A percentile compares a stretch with the other conserved stretches of the same genome.
phyloP scores from a whole-genome alignment of 805 yeast species.

The Myxozyma nipponensis region DNA sequence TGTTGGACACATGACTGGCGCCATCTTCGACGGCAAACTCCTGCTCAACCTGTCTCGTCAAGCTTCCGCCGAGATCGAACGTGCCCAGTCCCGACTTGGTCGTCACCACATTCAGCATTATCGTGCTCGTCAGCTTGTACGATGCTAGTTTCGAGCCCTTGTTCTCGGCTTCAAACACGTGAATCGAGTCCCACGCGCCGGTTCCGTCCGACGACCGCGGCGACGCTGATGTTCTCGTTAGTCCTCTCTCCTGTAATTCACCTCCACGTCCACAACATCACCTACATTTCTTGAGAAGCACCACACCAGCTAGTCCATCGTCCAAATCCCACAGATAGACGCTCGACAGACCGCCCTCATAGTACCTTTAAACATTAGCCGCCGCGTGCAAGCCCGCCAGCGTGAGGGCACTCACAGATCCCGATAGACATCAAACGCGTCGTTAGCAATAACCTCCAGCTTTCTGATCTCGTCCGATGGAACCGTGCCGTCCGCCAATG shows the following conservation, averaged over 20 bases:
- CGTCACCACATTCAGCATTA: constrained; percentile 64
- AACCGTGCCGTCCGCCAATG: constrained; percentile 62
- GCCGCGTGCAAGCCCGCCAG: neutral
- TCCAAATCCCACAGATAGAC: constrained; percentile 89
- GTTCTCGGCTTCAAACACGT: constrained; percentile 72
- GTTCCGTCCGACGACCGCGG: constrained; percentile 13
- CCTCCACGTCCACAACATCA: constrained; percentile 1
- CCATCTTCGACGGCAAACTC: constrained; percentile 46
- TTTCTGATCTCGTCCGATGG: constrained; percentile 66
- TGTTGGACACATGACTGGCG: constrained; percentile 72
- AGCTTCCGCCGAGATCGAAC: constrained; percentile 66
- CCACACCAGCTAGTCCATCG: constrained; percentile 88
- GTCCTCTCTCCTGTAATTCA: neutral
- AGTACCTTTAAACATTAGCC: constrained; percentile 44
- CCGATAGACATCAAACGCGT: constrained; percentile 85
- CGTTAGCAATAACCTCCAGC: constrained; percentile 78
- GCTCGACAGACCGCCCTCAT: constrained; percentile 88
- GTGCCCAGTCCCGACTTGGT: constrained; percentile 38
- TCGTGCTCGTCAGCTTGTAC: constrained; percentile 81
- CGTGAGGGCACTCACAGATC: constrained; percentile 47
- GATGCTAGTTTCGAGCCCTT: constrained; percentile 35
- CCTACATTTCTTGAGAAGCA: constrained; percentile 64
- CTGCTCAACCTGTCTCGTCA: constrained; percentile 77
- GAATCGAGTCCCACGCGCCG: constrained; percentile 89
- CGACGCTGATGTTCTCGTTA: neutral